A percentile compares a stretch with the other conserved stretches of the same genome.
Conservation (phyloP, 306 rosid genomes). For the Quercus ilex region DNA sequence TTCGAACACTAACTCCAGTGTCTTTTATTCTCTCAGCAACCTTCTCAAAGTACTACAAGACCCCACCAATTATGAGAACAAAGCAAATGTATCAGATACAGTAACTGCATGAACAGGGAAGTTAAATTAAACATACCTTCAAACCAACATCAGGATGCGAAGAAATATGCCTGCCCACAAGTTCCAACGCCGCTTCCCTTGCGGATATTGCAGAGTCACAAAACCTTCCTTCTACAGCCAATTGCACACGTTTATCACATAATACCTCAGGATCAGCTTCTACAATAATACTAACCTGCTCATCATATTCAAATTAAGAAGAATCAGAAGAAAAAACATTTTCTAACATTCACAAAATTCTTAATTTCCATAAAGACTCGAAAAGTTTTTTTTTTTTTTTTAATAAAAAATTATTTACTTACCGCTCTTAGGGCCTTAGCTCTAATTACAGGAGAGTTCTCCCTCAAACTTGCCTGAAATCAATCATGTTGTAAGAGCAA, state of each 20-base stretch:
- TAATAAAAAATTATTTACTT: slow-evolving; percentile 24
- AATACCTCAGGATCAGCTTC: slow-evolving; percentile 99
- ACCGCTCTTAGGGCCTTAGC: slow-evolving; percentile 97
- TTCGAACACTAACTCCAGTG: slow-evolving; percentile 95
- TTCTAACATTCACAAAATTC: slow-evolving; percentile 5
- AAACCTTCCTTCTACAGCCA: slow-evolving; percentile 93
- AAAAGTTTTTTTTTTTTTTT: background rate
- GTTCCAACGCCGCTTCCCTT: slow-evolving; percentile 98
- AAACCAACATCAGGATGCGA: slow-evolving; percentile 99
- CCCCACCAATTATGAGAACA: slow-evolving; percentile 12
- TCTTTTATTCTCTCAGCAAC: slow-evolving; percentile 93
- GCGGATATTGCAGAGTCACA: slow-evolving; percentile 95
- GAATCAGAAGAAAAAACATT: background rate
- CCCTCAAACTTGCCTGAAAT: slow-evolving; percentile 77
- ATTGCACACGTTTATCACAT: slow-evolving; percentile 80
- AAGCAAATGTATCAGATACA: slow-evolving; percentile 2
- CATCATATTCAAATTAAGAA: slow-evolving; percentile 21
- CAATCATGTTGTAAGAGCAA: slow-evolving; percentile 16
- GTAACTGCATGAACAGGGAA: slow-evolving; percentile 19
- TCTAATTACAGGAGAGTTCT: slow-evolving; percentile 87
- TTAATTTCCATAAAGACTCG: slow-evolving; percentile 21
- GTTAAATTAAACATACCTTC: slow-evolving; percentile 52
- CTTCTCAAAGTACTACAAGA: slow-evolving; percentile 87
- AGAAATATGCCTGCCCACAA: slow-evolving; percentile 98
- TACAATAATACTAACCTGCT: slow-evolving; percentile 95